Evolutionary conservation across 192 early-diverging fungal species (phyloP).

Genomic region (Podila verticillata): DNA sequence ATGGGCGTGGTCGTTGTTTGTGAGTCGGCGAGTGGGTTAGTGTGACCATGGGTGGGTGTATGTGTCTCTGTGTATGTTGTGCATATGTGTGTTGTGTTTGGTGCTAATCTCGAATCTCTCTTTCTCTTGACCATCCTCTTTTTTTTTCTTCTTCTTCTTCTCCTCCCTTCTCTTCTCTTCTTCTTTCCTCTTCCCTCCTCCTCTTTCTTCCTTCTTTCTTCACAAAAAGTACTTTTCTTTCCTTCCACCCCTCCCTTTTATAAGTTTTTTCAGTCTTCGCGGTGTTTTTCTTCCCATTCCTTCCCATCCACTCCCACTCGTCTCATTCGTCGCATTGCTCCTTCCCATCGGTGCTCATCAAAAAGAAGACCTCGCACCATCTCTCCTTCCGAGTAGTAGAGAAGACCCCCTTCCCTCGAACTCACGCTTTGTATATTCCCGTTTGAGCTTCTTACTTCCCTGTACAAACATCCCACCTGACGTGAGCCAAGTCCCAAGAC

Average conservation of each 20-base stretch:
- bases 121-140: background rate
- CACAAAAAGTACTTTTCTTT: background rate
- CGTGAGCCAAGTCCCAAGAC: too few species aligned
- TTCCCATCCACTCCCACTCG: background rate
- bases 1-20: too few species aligned
- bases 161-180: background rate
- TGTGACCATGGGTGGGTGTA: too few species aligned
- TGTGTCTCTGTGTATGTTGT: too few species aligned
- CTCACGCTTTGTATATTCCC: background rate
- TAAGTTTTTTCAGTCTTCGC: background rate
- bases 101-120: background rate
- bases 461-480: background rate
- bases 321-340: slow-evolving; percentile 2
- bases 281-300: background rate
- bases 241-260: background rate
- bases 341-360: background rate
- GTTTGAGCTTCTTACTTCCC: background rate
- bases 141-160: background rate
- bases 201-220: background rate
- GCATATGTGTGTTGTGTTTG: background rate
- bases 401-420: too few species aligned
- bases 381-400: too few species aligned
- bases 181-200: background rate
- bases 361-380: background rate
- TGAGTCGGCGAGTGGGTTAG: too few species aligned